These are phyloP conservation scores for Rubia occidens DNA, from an alignment of 305 asterid genomes.

Conservation along the genomic window DNA sequence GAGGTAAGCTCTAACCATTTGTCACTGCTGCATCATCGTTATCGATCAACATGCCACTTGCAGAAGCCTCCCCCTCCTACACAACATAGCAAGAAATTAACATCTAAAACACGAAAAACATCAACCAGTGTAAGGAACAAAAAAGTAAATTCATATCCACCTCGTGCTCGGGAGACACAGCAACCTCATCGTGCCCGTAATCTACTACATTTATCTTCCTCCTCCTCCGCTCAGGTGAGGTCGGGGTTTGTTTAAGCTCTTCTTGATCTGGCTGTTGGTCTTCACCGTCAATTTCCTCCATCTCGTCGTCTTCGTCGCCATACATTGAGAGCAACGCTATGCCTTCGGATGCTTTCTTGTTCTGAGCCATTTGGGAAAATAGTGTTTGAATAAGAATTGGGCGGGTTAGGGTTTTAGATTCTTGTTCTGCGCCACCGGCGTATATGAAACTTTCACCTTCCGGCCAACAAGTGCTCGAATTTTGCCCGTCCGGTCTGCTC, in stretches of 20 bases:
- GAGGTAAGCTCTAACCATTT: conserved; percentile 39
- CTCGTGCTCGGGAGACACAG: conserved; percentile 83
- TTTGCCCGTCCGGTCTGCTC: too few species aligned
- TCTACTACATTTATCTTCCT: conserved; percentile 52
- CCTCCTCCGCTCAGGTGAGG: conserved; percentile 20
- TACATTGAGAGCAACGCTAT: conserved; percentile 81
- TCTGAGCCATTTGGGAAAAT: conserved; percentile 18
- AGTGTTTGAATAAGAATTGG: not conserved
- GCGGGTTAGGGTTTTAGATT: not conserved
- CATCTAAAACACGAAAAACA: not conserved
- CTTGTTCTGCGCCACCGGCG: too few species aligned
- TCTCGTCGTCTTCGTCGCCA: conserved; percentile 86
- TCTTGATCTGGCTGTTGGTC: conserved; percentile 21
- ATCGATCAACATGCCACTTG: conserved; percentile 41
- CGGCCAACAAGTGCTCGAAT: too few species aligned
- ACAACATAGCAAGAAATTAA: conserved; percentile 15
- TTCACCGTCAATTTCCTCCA: conserved; percentile 42
- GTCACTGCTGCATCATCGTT: conserved; percentile 47
- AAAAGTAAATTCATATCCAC: conserved; percentile 21
- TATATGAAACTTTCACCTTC: too few species aligned
- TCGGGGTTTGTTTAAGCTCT: conserved; percentile 25
- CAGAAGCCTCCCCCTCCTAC: conserved; percentile 67
- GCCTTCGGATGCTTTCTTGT: conserved; percentile 74
- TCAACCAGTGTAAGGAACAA: not conserved
- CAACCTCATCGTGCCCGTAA: conserved; percentile 82